Conservation (phyloP, 176 grass and related monocot genomes). For the Oryza coarctata region DNA sequence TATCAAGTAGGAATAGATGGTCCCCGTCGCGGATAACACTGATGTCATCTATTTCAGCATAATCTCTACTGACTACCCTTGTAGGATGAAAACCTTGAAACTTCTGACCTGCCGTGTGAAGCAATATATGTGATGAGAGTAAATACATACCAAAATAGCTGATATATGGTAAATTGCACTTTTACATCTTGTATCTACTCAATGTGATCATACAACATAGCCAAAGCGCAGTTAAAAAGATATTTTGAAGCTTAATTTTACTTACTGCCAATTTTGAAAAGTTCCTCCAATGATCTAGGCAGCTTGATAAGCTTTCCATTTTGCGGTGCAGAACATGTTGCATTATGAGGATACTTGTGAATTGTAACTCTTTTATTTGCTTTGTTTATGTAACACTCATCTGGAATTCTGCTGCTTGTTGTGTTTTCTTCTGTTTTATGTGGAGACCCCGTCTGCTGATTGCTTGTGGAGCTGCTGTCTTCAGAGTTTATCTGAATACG, state of each 20-base stretch:
- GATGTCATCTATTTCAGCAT: conserved; percentile 91
- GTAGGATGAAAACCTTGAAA: conserved; percentile 59
- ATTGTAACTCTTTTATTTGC: conserved; percentile 67
- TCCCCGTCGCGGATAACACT: conserved; percentile 81
- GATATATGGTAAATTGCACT: background rate
- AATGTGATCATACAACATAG: background rate
- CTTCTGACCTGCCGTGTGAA: conserved; percentile 62
- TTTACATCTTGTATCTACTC: background rate
- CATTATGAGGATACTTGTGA: conserved; percentile 37
- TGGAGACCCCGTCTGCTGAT: conserved; percentile 10
- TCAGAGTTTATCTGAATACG: conserved; percentile 37
- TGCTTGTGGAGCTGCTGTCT: conserved; percentile 14
- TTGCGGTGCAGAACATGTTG: conserved; percentile 34
- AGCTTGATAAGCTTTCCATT: conserved; percentile 81
- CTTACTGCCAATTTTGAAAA: conserved; percentile 80
- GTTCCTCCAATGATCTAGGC: conserved; percentile 72
- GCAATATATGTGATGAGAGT: conserved; percentile 12
- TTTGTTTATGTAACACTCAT: conserved; percentile 21
- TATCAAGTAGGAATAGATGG: conserved; percentile 71
- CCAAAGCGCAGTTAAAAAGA: background rate
- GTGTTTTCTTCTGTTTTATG: conserved; percentile 1
- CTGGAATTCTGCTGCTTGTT: conserved; percentile 24
- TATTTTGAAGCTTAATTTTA: conserved; percentile 11
- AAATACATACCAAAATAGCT: background rate
- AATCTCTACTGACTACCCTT: conserved; percentile 68